Conservation (phyloP, 2,329 filamentous ascomycete species). For the Venturia asperata region DNA sequence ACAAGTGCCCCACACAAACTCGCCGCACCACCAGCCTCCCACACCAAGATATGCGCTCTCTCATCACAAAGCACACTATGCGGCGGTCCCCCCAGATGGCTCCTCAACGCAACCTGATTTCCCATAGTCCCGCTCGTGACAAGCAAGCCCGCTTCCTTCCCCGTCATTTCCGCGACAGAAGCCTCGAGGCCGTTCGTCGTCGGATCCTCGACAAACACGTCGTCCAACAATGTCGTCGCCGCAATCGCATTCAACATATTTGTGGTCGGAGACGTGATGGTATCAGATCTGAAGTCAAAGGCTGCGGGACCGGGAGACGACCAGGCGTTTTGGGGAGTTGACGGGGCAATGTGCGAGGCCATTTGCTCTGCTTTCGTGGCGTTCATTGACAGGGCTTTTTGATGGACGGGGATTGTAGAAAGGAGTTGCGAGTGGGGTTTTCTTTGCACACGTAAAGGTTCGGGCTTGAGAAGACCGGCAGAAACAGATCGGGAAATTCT, state of each 20-base stretch:
- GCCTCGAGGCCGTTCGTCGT: slow-evolving; percentile 70
- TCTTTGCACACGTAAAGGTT: background rate
- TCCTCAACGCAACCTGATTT: slow-evolving; percentile 76
- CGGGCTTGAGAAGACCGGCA: background rate
- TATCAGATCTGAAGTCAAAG: slow-evolving; percentile 40
- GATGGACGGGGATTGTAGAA: background rate
- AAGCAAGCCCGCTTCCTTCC: slow-evolving; percentile 70
- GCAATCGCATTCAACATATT: slow-evolving; percentile 77
- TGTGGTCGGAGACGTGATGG: slow-evolving; percentile 66
- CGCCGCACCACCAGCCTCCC: slow-evolving; percentile 63
- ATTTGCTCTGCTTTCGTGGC: background rate
- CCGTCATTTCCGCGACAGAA: slow-evolving; percentile 64
- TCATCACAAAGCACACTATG: slow-evolving; percentile 73
- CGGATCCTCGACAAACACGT: slow-evolving; percentile 73
- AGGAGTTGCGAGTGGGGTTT: background rate
- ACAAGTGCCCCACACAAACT: slow-evolving; percentile 64
- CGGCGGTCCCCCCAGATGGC: slow-evolving; percentile 71
- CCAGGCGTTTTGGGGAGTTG: slow-evolving; percentile 18
- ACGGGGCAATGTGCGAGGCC: slow-evolving; percentile 5
- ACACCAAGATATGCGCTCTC: slow-evolving; percentile 67
- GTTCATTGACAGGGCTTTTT: background rate
- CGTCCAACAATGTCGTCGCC: slow-evolving; percentile 69
- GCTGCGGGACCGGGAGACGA: slow-evolving; percentile 19
- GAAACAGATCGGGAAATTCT: background rate
- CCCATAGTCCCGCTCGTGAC: slow-evolving; percentile 92